Percentiles rank a stretch among this genome's conserved stretches.
phyloP scores from a whole-genome alignment of 2,329 filamentous ascomycete species.

The Amauroascus niger region DNA sequence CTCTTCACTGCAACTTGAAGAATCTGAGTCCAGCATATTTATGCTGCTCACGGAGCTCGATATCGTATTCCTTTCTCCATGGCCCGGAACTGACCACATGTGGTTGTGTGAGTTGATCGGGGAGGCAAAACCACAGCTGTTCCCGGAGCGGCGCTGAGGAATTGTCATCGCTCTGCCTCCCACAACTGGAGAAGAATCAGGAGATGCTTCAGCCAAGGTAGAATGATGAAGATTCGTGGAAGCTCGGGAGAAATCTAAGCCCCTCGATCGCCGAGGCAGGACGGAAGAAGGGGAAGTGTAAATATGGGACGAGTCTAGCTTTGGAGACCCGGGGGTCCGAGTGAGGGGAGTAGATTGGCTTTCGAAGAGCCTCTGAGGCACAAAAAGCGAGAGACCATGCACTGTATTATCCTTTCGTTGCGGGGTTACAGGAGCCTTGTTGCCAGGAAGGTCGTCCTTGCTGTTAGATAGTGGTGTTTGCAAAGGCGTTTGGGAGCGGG shows the following conservation, averaged over 20 bases:
- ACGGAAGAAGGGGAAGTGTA: slow-evolving; percentile 84
- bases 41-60: slow-evolving; percentile 76
- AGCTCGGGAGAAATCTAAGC: slow-evolving; percentile 84
- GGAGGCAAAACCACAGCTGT: slow-evolving; percentile 47
- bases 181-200: slow-evolving; percentile 81
- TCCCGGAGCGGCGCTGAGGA: slow-evolving; percentile 43
- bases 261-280: slow-evolving; percentile 76
- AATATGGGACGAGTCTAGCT: slow-evolving; percentile 71
- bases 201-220: slow-evolving; percentile 79
- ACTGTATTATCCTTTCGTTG: slow-evolving; percentile 54
- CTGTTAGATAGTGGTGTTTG: slow-evolving; percentile 44
- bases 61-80: slow-evolving; percentile 57
- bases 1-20: slow-evolving; percentile 59
- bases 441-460: slow-evolving; percentile 57
- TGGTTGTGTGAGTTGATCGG: slow-evolving; percentile 51
- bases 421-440: slow-evolving; percentile 57
- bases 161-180: slow-evolving; percentile 57
- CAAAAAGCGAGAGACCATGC: slow-evolving; percentile 59
- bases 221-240: slow-evolving; percentile 94
- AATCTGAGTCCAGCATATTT: slow-evolving; percentile 69
- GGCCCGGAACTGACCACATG: slow-evolving; percentile 57
- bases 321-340: slow-evolving; percentile 66
- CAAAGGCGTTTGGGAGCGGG: slow-evolving; percentile 37
- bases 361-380: slow-evolving; percentile 44
- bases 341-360: slow-evolving; percentile 45